Conservation (phyloP, 352 stramenopile genomes). For the Phytophthora palmivora region DNA sequence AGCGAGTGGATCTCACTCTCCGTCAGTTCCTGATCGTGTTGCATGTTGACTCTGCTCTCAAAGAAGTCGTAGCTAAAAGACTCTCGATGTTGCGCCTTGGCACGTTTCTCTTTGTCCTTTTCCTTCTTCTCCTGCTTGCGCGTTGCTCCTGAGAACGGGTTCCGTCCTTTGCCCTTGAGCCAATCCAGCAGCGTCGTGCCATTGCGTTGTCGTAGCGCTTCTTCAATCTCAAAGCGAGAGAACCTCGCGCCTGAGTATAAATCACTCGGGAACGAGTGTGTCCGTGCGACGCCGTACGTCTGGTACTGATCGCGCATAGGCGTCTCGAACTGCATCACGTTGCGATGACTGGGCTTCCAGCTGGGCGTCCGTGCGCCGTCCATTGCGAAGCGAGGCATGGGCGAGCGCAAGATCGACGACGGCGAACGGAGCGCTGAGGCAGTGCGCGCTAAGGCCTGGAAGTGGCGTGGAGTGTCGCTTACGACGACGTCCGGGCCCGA, state of each 20-base stretch:
- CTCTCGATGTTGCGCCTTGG: conserved; percentile 88
- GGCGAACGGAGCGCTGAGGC: conserved; percentile 40
- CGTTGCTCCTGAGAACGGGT: conserved; percentile 34
- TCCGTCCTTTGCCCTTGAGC: conserved; percentile 57
- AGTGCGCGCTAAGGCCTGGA: conserved; percentile 30
- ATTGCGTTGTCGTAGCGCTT: conserved; percentile 66
- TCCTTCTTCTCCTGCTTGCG: conserved; percentile 46
- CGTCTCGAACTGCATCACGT: conserved; percentile 22
- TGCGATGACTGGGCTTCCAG: conserved; percentile 17
- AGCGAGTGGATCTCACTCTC: conserved; percentile 79
- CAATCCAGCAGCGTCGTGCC: conserved; percentile 76
- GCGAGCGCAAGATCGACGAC: conserved; percentile 48
- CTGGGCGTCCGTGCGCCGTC: conserved; percentile 17
- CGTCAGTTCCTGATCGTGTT: conserved; percentile 86
- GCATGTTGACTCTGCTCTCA: conserved; percentile 85
- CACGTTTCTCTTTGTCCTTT: conserved; percentile 73
- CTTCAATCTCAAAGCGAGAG: conserved; percentile 83
- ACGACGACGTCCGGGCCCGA: conserved; percentile 30
- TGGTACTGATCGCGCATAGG: conserved; percentile 23
- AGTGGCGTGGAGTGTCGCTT: conserved; percentile 9
- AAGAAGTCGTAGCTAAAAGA: conserved; percentile 91
- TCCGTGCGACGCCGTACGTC: conserved; percentile 65
- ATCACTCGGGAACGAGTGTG: conserved; percentile 83
- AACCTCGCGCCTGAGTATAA: conserved; percentile 77
- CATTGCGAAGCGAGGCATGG: conserved; percentile 33